Evolutionary conservation across 2,329 filamentous ascomycete genomes (phyloP).

Genomic region (Talaromyces marneffei): DNA sequence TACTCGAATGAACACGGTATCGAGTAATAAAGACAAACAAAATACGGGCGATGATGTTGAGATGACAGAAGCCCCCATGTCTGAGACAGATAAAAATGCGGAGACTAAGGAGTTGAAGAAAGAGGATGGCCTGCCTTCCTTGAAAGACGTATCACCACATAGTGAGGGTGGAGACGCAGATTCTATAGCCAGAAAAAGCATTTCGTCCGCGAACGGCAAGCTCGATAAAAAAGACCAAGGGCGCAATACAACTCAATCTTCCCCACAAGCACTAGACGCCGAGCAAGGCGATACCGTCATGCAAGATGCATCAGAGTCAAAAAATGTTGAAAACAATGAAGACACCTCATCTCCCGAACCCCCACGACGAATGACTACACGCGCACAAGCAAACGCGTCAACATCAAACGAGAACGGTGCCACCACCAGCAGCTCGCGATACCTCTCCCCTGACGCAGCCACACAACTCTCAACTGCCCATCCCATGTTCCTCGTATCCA

Average conservation of each 20-base stretch:
- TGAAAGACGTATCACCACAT: slow-evolving; percentile 31
- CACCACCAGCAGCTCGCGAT: slow-evolving; percentile 15
- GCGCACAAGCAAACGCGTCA: slow-evolving; percentile 37
- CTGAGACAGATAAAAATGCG: slow-evolving; percentile 13
- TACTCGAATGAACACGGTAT: slow-evolving; percentile 8
- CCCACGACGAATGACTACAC: slow-evolving; percentile 43
- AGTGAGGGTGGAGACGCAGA: slow-evolving; percentile 19
- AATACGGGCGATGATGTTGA: slow-evolving; percentile 26
- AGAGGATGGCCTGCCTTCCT: slow-evolving; percentile 31
- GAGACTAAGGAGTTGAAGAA: slow-evolving; percentile 25
- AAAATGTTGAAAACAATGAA: slow-evolving; percentile 25
- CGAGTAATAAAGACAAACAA: slow-evolving; percentile 12
- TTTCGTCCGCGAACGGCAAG: not conserved
- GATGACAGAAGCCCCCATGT: slow-evolving; percentile 27
- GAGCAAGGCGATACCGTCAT: not conserved
- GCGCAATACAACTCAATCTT: not conserved
- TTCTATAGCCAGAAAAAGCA: slow-evolving; percentile 15
- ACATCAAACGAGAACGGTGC: slow-evolving; percentile 27
- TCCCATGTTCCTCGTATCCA: slow-evolving; percentile 53
- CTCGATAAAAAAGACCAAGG: not conserved
- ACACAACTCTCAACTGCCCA: slow-evolving; percentile 41
- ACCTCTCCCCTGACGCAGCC: slow-evolving; percentile 25
- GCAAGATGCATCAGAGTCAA: slow-evolving; percentile 17
- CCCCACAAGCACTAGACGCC: not conserved
- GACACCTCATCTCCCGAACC: slow-evolving; percentile 36